Evolutionary conservation across 2,329 filamentous ascomycete species (phyloP), one percentile per base, ranked within the genome.

Genomic region (Spiromastix sp.): DNA sequence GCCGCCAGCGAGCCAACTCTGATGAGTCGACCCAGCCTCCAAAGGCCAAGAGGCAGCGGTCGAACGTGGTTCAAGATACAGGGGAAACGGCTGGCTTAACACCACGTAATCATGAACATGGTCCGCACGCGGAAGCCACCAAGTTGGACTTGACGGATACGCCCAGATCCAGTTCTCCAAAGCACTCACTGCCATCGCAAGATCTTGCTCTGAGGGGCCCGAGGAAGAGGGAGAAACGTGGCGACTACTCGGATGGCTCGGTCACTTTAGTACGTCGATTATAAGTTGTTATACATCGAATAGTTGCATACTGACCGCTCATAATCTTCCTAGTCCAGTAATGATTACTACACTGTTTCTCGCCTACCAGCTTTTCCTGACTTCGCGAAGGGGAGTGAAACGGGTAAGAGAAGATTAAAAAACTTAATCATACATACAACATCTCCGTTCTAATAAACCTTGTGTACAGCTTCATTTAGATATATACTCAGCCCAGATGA

Each of bases 351-450:
- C 56, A 81, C 74, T 28, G 83, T 93, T 43, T 84, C 81, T 59
- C 86, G 87, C 57, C 71, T 95, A 20, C 84, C 84, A 38, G 79
- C 82, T 37, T 71, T 93, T 16, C 87, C 89, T 32, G 79, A 87
- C 50, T 75, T 78, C 50, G 73, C 94, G 43, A 77, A 79, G 45
- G 64, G 73, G 46, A 72, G 79, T 50, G 68, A 73, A 39, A 67
- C 69, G 54, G 72, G 82, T 86, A 12, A 18, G 20, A 21, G 21
- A 11, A 30, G 15, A 9, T 13, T 28, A 9, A 21, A 18, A 20
- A 19, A 17, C 19, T 2, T 21, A 15, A 22, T 19, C 21, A 7
- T 21, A 18, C 34, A 24, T 35, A 40, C 36, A 36, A 20, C 44
- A 41, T 38, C 24, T 24, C 35, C 29, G 30, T 34, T 15, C 2